Percentiles rank a stretch among this genome's conserved stretches.
Conservation (phyloP, 768 basidiomycete species). For the Leccinellum albellum region DNA sequence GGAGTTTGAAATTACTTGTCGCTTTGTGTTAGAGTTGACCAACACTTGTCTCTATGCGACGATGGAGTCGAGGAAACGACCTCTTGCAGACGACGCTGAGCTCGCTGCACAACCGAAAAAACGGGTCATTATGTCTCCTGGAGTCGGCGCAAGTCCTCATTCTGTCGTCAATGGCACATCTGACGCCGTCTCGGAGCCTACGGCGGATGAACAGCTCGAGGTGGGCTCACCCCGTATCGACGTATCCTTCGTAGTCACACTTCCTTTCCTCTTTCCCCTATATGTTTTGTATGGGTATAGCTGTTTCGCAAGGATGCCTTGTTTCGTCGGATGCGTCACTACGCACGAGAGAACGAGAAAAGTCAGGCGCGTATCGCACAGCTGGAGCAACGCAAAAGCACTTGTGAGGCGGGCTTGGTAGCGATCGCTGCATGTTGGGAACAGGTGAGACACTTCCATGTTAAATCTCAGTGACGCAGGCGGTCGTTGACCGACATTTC, state of each 20-base stretch:
- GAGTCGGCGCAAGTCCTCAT: constrained; percentile 48
- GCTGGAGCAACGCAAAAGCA: constrained; percentile 60
- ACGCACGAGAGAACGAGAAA: constrained; percentile 70
- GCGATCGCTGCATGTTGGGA: constrained; percentile 79
- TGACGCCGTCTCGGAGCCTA: constrained; percentile 39
- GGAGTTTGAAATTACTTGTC: constrained; percentile 29
- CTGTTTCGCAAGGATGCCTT: constrained; percentile 86
- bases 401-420: constrained; percentile 66
- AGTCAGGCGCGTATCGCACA: constrained; percentile 57
- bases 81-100: constrained; percentile 50
- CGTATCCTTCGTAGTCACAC: constrained; percentile 21
- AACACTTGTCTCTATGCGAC: constrained; percentile 17
- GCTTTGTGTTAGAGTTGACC: constrained; percentile 5
- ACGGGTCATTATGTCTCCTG: constrained; percentile 42
- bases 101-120: constrained; percentile 47
- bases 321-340: constrained; percentile 79
- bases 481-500: background rate
- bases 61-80: constrained; percentile 62
- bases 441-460: constrained; percentile 46
- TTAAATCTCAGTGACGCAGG: too few relatives aligned
- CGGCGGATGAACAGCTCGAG: constrained; percentile 60
- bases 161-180: constrained; percentile 37
- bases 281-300: constrained; percentile 34
- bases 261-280: constrained; percentile 7
- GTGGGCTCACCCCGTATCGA: constrained; percentile 37